Evolutionary conservation across 768 basidiomycete genomes (phyloP), one percentile per base, ranked within the genome.

Genomic region (Dacryopinax primogenitus): DNA sequence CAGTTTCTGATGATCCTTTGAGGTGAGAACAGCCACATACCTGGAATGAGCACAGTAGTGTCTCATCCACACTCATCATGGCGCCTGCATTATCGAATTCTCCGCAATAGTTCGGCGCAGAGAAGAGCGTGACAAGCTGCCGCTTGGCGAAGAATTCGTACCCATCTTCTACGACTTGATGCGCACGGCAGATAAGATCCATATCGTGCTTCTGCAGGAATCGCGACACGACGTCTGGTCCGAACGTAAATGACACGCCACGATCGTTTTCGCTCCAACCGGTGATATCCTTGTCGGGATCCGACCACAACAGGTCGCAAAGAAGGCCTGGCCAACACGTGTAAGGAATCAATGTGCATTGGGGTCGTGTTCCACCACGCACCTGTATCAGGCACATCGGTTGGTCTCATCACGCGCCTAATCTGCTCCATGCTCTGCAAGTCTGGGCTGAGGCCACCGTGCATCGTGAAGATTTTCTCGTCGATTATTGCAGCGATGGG

Each of bases 381-480:
- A 92, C 94, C 93, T 67, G 94, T 97, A 77, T 99, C 95, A 66
- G 95, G 95, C 44, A 99, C 95, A 77, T 99, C 95, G 63, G 95
- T 99, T 41, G 95, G 95, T 77, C 95, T 81, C 94, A 97, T 97
- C 63, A 99, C 92, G 74, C 95, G 84, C 75, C 95, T 84, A 83
- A 99, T 98, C 80, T 99, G 95, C 78, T 98, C 95, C 95, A 98
- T 96, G 73, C 90, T 92, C 80, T 97, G 94, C 67, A 99, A 80
- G 77, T 97, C 95, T 47, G 95, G 95, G 76, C 90, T 93, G 70
- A 97, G 81, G 62, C 95, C 95, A 64, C 95, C 95, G 72, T 98
- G 95, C 95, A 98, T 98, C 62, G 93, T 96, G 77, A 99, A 97
- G 75, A 99, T 99, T 81, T 98, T 99, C 78, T 98, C 95, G 78